Percentiles rank a stretch among this genome's conserved stretches.
Conservation (phyloP, 768 basidiomycete species). For the Favolaschia claudopus region DNA sequence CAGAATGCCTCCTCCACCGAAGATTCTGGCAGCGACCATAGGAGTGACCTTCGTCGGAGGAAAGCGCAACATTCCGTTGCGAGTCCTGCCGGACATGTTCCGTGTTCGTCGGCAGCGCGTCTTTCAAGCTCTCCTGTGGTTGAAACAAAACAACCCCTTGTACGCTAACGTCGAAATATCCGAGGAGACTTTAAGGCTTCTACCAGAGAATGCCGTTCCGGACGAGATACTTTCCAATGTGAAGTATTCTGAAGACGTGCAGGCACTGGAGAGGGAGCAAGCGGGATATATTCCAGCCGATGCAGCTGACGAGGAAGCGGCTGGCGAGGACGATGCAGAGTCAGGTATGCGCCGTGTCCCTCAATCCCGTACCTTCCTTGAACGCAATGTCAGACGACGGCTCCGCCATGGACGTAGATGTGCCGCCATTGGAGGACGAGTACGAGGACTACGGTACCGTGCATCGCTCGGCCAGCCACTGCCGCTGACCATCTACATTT, state of each 20-base stretch:
- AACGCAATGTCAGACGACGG: too few relatives aligned
- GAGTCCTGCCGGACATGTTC: slow-evolving; percentile 30
- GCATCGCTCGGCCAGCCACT: too few relatives aligned
- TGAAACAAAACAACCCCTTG: slow-evolving; percentile 37
- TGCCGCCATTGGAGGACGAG: too few relatives aligned
- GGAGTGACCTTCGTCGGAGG: slow-evolving; percentile 40
- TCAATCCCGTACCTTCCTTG: too few relatives aligned
- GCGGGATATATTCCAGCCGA: slow-evolving; percentile 38
- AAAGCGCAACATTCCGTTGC: slow-evolving; percentile 25
- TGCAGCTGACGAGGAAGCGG: not conserved
- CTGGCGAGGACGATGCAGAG: slow-evolving; percentile 16
- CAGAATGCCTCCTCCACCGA: slow-evolving; percentile 31
- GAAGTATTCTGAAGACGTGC: slow-evolving; percentile 27
- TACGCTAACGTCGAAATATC: slow-evolving; percentile 35
- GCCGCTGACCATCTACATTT: too few relatives aligned
- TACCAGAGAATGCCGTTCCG: slow-evolving; percentile 45
- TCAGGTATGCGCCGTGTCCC: too few relatives aligned
- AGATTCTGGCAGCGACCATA: slow-evolving; percentile 31
- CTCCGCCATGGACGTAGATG: too few relatives aligned
- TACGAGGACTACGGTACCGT: too few relatives aligned
- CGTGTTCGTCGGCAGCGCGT: slow-evolving; percentile 29
- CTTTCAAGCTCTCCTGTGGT: slow-evolving; percentile 36
- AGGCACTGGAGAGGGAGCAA: slow-evolving; percentile 32
- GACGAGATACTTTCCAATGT: slow-evolving; percentile 31
- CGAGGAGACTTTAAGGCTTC: slow-evolving; percentile 16